Base-by-base conservation (phyloP, 2,329 filamentous ascomycete species). In the Helotiales sp. region DNA sequence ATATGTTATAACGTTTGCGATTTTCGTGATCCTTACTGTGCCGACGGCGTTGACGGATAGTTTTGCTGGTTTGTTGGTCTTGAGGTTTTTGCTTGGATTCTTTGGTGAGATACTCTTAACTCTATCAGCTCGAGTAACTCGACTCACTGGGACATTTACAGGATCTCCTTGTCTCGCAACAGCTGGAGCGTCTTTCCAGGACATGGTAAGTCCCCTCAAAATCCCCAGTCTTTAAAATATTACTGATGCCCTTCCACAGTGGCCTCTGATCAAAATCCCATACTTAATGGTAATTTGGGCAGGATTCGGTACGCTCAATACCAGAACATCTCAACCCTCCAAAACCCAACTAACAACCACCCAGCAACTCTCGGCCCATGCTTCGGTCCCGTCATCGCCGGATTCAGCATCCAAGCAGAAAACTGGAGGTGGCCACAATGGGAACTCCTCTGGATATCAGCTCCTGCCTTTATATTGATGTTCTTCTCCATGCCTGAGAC, bases 21-120 rank as follows among this genome's bases (percentile, higher is more conserved):
- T 89, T 31, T 90, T 89, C 67, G 82, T 88, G 55, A 78, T 89
- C 58, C 71, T 90, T 5, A 81, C 79, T 5, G 78, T 90, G 25
- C 85, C 86, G 0, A 81, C 85, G 0, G 82, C 84, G 0, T 70
- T 89, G 0, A 82, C 82, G 3, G 70, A 79, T 33, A 87, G 83
- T 71, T 87, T 84, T 52, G 72, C 81, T 0, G 84, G 84, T 0
- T 74, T 90, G 3, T 76, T 88, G 65, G 81, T 86, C 1, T 74
- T 85, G 5, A 79, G 84, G 1, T 87, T 87, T 71, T 70, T 87
- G 9, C 80, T 81, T 54, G 85, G 84, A 1, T 85, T 87, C 75
- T 85, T 87, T 61, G 84, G 62, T 59, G 17, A 33, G 51, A 22
- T 1, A 44, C 1, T 22, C n/a, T 8, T 9, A 3, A n/a, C 19